Conservation (phyloP, 1,284 basidiomycete genomes). For the Naganishia sp. region DNA sequence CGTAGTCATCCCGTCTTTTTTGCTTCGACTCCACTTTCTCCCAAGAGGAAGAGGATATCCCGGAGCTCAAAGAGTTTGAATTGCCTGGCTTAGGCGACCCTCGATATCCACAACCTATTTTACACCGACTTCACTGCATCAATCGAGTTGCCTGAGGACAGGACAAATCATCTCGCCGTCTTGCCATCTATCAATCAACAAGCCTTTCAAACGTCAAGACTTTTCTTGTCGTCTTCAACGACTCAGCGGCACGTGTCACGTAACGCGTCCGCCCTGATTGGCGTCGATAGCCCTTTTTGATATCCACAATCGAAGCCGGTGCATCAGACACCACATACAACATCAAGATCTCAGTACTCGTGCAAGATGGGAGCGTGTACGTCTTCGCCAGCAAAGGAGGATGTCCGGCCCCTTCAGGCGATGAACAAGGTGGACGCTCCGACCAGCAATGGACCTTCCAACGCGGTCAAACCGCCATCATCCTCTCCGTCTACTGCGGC, state of each 20-base stretch:
- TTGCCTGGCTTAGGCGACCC: no score
- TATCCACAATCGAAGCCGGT: not conserved
- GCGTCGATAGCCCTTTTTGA: not conserved
- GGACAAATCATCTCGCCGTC: no score
- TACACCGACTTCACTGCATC: no score
- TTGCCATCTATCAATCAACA: no score
- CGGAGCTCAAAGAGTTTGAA: no score
- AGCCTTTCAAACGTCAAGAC: no score
- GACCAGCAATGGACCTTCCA: not conserved
- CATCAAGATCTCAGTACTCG: not conserved
- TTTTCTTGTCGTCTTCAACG: no score
- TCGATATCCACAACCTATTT: no score
- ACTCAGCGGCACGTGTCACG: no score
- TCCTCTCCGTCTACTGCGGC: not conserved
- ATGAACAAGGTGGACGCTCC: not conserved
- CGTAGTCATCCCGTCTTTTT: not conserved
- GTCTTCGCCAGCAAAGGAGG: conserved; percentile 26
- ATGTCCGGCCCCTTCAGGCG: conserved; percentile 7
- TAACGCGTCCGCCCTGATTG: no score
- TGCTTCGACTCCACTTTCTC: not conserved
- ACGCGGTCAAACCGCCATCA: not conserved
- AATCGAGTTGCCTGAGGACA: no score
- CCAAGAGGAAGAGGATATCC: no score
- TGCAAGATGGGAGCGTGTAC: conserved; percentile 22
- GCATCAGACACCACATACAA: not conserved